Evolutionary conservation across 768 basidiomycete species (phyloP).

Genomic region (Rhodotorula babjevae): DNA sequence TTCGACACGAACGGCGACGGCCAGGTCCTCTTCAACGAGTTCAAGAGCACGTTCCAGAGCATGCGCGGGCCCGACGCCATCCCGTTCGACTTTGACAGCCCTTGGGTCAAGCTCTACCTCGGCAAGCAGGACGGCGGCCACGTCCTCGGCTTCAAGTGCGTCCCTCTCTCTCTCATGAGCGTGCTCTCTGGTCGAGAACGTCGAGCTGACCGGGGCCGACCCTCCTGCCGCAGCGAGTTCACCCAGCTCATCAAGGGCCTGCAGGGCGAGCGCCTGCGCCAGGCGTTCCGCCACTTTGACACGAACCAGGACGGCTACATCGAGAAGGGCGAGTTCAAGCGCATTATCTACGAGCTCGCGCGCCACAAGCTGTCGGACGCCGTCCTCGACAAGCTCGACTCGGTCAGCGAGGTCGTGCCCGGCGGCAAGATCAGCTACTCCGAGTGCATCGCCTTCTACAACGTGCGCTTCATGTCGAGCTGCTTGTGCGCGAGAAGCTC

Average conservation of each 20-base stretch:
- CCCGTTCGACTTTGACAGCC: slow-evolving; percentile 74
- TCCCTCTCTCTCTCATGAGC: background rate
- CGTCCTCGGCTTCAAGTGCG: slow-evolving; percentile 41
- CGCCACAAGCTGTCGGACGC: slow-evolving; percentile 95
- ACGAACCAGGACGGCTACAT: slow-evolving; percentile 87
- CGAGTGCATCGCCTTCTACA: slow-evolving; percentile 94
- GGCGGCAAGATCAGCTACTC: slow-evolving; percentile 91
- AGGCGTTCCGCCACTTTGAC: slow-evolving; percentile 90
- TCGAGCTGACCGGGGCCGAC: background rate
- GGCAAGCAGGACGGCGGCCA: slow-evolving; percentile 75
- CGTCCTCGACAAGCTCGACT: slow-evolving; percentile 85
- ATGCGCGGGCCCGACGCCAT: slow-evolving; percentile 73
- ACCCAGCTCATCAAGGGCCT: slow-evolving; percentile 98
- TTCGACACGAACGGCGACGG: slow-evolving; percentile 76
- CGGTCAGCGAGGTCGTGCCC: slow-evolving; percentile 79
- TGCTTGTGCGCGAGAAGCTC: too few relatives aligned
- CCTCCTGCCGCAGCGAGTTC: slow-evolving; percentile 71
- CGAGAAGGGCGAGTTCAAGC: slow-evolving; percentile 85
- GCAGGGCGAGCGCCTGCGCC: slow-evolving; percentile 93
- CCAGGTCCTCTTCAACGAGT: slow-evolving; percentile 85
- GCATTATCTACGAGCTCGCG: slow-evolving; percentile 85
- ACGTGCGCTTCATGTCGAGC: too few relatives aligned
- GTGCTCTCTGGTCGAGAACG: too few relatives aligned
- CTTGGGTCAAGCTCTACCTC: slow-evolving; percentile 94
- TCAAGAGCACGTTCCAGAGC: slow-evolving; percentile 82